Evolutionary conservation across 106 monocot genomes (phyloP).

Genomic region (Apostasia ramifera): DNA sequence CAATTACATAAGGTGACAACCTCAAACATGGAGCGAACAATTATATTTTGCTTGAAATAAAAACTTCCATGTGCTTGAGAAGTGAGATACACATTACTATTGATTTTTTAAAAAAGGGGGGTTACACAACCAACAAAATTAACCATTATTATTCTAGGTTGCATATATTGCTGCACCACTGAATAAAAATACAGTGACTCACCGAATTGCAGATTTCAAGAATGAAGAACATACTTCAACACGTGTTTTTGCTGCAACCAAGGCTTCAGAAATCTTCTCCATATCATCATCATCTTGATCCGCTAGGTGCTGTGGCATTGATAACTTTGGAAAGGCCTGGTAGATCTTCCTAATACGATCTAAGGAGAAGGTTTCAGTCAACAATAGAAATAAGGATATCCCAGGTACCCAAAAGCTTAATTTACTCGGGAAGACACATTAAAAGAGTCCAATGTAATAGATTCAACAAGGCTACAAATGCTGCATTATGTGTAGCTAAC

Average conservation of each 20-base stretch:
- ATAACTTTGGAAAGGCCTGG: slow-evolving; percentile 66
- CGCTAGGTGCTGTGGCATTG: slow-evolving; percentile 56
- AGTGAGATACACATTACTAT: no score
- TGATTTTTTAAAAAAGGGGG: no score
- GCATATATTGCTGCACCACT: no score
- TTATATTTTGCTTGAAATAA: no score
- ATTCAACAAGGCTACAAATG: no score
- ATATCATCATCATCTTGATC: slow-evolving; percentile 62
- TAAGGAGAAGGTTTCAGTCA: slow-evolving; percentile 28
- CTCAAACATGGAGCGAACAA: no score
- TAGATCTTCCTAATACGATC: slow-evolving; percentile 71
- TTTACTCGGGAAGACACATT: neutral
- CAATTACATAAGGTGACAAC: no score
- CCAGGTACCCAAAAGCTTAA: neutral
- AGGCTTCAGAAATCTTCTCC: slow-evolving; percentile 77
- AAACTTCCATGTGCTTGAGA: no score
- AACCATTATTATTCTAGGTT: no score
- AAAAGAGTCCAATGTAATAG: no score
- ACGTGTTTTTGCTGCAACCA: slow-evolving; percentile 71
- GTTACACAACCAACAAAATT: no score
- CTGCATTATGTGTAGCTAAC: no score
- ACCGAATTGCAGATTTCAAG: slow-evolving; percentile 81
- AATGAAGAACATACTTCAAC: slow-evolving; percentile 85
- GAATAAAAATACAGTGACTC: slow-evolving; percentile 7
- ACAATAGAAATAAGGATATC: slow-evolving; percentile 2